A percentile compares a stretch with the other conserved stretches of the same genome.
Conservation (phyloP, 2,329 filamentous ascomycete species). For the Trichoderma asperellum region DNA sequence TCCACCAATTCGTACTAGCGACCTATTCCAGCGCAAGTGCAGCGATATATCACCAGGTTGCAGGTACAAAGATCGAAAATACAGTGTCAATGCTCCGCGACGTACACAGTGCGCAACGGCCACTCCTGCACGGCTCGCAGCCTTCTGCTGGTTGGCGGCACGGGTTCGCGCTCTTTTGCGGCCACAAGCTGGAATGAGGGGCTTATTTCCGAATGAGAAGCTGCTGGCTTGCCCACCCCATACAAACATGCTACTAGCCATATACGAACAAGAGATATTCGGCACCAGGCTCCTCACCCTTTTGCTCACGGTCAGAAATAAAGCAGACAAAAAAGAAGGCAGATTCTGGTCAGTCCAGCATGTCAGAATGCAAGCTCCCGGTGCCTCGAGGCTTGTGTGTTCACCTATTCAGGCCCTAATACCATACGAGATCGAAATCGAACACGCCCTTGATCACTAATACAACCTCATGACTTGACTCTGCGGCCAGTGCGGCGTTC, state of each 20-base stretch:
- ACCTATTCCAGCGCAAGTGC: not conserved
- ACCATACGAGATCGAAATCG: not conserved
- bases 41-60: not conserved
- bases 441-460: constrained; percentile 19
- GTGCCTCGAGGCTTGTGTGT: not conserved
- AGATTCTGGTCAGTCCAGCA: not conserved
- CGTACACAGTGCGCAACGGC: not conserved
- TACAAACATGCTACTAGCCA: not conserved
- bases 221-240: not conserved
- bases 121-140: not conserved
- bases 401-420: not conserved
- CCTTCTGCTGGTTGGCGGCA: not conserved
- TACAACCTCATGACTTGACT: not conserved
- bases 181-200: constrained; percentile 24
- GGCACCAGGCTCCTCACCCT: too few relatives aligned
- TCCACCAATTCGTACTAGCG: not conserved
- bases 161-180: not conserved
- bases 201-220: constrained; percentile 19
- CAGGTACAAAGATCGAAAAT: not conserved
- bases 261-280: not conserved
- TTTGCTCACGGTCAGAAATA: not conserved
- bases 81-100: not conserved
- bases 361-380: not conserved
- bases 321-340: not conserved
- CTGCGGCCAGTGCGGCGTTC: not conserved